phyloP scores from a whole-genome alignment of 148 eudicot species.

The Rhododendron vialii region DNA sequence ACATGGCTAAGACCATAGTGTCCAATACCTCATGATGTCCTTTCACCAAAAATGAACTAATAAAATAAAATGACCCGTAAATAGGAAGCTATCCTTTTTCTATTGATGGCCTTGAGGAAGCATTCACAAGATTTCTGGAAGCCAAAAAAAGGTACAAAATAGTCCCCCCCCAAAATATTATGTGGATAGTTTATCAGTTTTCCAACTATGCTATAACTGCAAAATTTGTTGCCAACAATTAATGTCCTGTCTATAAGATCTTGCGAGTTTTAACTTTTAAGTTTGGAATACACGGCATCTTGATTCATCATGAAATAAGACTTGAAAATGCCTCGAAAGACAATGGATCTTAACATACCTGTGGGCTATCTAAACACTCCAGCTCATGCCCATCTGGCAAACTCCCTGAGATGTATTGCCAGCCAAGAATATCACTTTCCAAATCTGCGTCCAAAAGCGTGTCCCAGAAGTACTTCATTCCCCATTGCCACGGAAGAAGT shows the following conservation, averaged over 20 bases:
- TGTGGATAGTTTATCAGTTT: neutral
- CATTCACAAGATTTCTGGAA: neutral
- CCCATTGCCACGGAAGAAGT: slow-evolving; percentile 97
- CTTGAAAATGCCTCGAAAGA: neutral
- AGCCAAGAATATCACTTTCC: slow-evolving; percentile 92
- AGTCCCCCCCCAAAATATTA: neutral
- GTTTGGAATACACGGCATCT: neutral
- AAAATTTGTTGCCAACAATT: neutral
- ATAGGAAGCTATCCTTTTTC: neutral
- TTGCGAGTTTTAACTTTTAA: neutral
- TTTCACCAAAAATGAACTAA: neutral
- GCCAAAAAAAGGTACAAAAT: neutral
- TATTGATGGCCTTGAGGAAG: neutral
- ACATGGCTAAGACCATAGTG: neutral
- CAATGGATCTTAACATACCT: slow-evolving; percentile 36
- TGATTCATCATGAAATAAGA: neutral
- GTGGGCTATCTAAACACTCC: slow-evolving; percentile 80
- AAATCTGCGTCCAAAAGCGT: slow-evolving; percentile 94
- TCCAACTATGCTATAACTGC: neutral
- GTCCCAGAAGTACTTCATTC: slow-evolving; percentile 99
- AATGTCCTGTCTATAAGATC: neutral
- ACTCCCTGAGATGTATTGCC: slow-evolving; percentile 99
- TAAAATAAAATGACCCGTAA: neutral
- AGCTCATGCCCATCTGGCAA: slow-evolving; percentile 95
- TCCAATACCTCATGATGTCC: neutral